Evolutionary conservation across 257 asterid genomes (phyloP), one percentile per base, ranked within the genome.

Genomic region (Leonotis leonurus): DNA sequence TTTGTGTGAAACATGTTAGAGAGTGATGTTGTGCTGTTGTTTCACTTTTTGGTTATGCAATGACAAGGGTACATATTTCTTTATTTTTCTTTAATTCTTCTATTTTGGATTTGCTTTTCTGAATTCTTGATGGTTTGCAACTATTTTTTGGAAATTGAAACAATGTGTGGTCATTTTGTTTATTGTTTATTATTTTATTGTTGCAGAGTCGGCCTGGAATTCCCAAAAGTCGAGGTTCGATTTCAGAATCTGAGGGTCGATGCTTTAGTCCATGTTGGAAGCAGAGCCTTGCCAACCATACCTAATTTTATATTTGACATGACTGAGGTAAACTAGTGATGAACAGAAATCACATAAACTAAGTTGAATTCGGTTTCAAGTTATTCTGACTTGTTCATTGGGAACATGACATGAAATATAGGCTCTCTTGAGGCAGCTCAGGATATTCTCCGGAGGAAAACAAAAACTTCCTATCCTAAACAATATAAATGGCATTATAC

Each of bases 221-320:
- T 80, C 60, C 90, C 94, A 5, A 80, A 75, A 70, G 85, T 85
- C 29, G 87, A 83, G 77, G 77, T 85, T 73, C 81, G 94, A 33
- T 85, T 83, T 72, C 70, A 78, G 79, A 70, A 77, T 73, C 80
- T 85, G 62, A 83, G 71, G 64, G 90, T 81, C 67, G 87, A 80
- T 58, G 86, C 90, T 60, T 78, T 49, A 57, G 85, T 82, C 58
- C 87, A 85, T 63, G 81, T 80, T 57, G 94, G 94, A 41, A 76
- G 80, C 70, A 80, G 94, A 71, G 94, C 94, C 29, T 65, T 85
- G 77, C 94, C 94, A 43, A 85, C 94, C 32, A 77, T 85, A 35
- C 88, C 94, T 57, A 85, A 85, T 81, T 85, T 83, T 41, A 54
- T 85, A 40, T 77, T 78, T 52, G 88, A 85, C 66, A 85, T 75